Evolutionary conservation across 371 early-diverging fungal species (phyloP).

Genomic region (Lichtheimia ramosa): DNA sequence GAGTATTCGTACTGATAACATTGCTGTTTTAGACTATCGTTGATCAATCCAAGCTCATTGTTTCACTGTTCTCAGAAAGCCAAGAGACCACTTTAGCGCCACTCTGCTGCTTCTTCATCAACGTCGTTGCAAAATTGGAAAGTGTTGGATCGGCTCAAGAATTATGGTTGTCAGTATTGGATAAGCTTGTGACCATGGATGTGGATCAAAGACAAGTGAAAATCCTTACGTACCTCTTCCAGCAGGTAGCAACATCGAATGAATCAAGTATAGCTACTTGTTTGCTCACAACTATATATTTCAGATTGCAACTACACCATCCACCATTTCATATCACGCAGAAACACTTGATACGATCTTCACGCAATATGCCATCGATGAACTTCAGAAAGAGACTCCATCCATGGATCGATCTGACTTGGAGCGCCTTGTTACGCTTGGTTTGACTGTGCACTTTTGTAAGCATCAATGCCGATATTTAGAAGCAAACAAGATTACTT

Average conservation of each 20-base stretch:
- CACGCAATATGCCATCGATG: not conserved
- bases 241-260: constrained; percentile 10
- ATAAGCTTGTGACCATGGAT: constrained; percentile 2
- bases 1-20: not conserved
- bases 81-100: constrained; percentile 12
- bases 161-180: constrained; percentile 20
- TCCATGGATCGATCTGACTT: not conserved
- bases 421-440: not conserved
- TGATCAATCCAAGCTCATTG: constrained; percentile 12
- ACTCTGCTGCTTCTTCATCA: constrained; percentile 16
- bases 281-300: not conserved
- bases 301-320: too few species aligned
- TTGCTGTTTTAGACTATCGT: constrained; percentile 7
- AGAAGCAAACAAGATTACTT: not conserved
- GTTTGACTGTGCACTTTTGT: constrained; percentile 5
- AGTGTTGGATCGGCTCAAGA: constrained; percentile 8
- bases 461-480: not conserved
- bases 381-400: not conserved
- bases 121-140: constrained; percentile 9
- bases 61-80: constrained; percentile 16
- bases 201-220: not conserved
- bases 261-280: too few species aligned
- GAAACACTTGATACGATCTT: constrained; percentile 5
- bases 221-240: constrained; percentile 2
- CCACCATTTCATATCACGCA: not conserved